Percentiles rank a stretch among this genome's conserved stretches.
phyloP scores from a whole-genome alignment of 345 rosid genomes.

The Gossypioides kirkii region DNA sequence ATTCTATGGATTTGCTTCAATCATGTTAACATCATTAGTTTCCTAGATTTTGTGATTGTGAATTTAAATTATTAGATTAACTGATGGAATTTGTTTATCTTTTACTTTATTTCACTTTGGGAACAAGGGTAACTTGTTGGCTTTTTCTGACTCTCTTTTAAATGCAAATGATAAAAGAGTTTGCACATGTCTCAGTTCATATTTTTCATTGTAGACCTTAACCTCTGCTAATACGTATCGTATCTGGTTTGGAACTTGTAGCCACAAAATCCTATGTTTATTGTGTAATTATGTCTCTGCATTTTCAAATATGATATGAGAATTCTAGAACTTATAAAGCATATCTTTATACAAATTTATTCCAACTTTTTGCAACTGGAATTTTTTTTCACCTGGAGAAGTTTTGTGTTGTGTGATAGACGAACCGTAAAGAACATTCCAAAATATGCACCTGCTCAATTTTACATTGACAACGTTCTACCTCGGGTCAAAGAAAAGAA shows the following conservation, averaged over 20 bases:
- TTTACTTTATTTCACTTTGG: not conserved
- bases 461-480: slow-evolving; percentile 91
- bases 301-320: not conserved
- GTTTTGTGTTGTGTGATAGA: slow-evolving; percentile 35
- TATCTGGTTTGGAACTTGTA: not conserved
- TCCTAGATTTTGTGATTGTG: not conserved
- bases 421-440: slow-evolving; percentile 99
- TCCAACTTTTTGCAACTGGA: slow-evolving; percentile 11
- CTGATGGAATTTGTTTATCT: not conserved
- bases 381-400: slow-evolving; percentile 15
- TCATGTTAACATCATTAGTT: not conserved
- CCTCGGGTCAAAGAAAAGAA: slow-evolving; percentile 98
- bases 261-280: not conserved
- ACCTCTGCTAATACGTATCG: not conserved
- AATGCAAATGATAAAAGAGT: not conserved
- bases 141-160: not conserved
- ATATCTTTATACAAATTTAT: not conserved
- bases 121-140: not conserved
- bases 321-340: not conserved
- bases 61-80: not conserved
- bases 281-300: not conserved
- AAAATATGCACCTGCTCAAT: slow-evolving; percentile 96
- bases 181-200: not conserved
- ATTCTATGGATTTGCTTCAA: slow-evolving; percentile 4
- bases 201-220: not conserved